Base-by-base conservation (phyloP, 192 early-diverging fungal species). In the Entophlyctis helioformis region DNA sequence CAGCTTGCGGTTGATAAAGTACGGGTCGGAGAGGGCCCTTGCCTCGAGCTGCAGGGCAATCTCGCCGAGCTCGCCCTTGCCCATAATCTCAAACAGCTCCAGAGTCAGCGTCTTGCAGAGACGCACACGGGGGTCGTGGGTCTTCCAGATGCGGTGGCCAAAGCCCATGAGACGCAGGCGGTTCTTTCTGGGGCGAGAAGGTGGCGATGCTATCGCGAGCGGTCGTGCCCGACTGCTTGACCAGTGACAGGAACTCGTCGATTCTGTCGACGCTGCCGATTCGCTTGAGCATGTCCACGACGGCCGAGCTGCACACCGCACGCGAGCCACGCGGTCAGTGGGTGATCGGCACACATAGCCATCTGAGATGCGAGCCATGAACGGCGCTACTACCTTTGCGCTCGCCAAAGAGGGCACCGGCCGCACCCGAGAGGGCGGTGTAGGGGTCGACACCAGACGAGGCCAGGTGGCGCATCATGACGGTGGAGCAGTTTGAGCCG, bases 401-500 rank as follows among this genome's bases (percentile, higher is more conserved):
- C 59, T 57, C 78, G 13, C 80, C 80, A 55, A 81, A 82, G 11
- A 82, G 53, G 7, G 80, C 79, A 13, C 78, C 74, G 20, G 72
- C 63, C 5, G 80, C 57, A 1, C 80, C 80, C 41, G 60, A 75
- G 45, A 52, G 74, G 44, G 49, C 78, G 39, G 59, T 82, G 51
- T 80, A 82, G 37, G 56, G 74, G 56, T 82, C 80, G 12, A 82
- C 76, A 1, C 68, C 69, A 20, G 63, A 60, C 2, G 72, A 76
- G 8, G 71, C 76, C 36, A 82, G 56, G 47, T 82, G 80, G 40
- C 80, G 61, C 79, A 82, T 82, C 2, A 74, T 66, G 22, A 76
- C 74, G 13, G 71, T 69, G 6, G 57, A 61, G 58, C 71, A 73
- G 48, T 67, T 67, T 42, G 54, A 56, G 16, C 64, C 70, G 42